These are phyloP conservation scores for Dichotomopilus funicola DNA, from an alignment of 2,329 filamentous ascomycete species.

Conservation along the genomic window DNA sequence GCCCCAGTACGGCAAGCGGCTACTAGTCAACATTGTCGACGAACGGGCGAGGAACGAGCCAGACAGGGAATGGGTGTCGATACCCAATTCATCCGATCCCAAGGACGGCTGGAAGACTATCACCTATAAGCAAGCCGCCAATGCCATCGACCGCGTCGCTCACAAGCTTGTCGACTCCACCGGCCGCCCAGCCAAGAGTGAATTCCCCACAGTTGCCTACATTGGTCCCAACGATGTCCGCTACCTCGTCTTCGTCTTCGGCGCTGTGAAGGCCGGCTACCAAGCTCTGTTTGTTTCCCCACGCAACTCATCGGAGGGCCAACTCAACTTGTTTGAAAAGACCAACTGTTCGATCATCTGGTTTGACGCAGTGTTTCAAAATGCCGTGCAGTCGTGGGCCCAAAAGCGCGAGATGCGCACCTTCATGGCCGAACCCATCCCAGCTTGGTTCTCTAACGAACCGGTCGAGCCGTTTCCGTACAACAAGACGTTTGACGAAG, in stretches of 20 bases:
- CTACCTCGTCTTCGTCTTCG: constrained; percentile 24
- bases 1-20: constrained; percentile 25
- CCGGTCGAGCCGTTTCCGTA: constrained; percentile 34
- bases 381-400: constrained; percentile 33
- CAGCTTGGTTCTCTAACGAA: constrained; percentile 33
- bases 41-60: constrained; percentile 32
- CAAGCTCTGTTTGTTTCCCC: constrained; percentile 39
- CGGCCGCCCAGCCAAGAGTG: constrained; percentile 22
- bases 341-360: constrained; percentile 37
- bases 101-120: constrained; percentile 36
- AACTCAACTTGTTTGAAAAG: constrained; percentile 38
- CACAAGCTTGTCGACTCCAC: constrained; percentile 28
- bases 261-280: constrained; percentile 30
- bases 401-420: constrained; percentile 34
- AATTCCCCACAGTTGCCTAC: constrained; percentile 38
- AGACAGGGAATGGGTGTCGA: constrained; percentile 29
- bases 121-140: constrained; percentile 33
- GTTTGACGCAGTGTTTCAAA: constrained; percentile 28
- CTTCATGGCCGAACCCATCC: constrained; percentile 29
- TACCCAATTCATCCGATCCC: constrained; percentile 31
- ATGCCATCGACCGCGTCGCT: constrained; percentile 36
- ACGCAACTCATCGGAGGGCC: constrained; percentile 39
- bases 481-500: constrained; percentile 36
- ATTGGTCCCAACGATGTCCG: constrained; percentile 35
- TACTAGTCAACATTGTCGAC: constrained; percentile 35